Conservation (phyloP, 2,329 filamentous ascomycete species). For the Cadophora malorum region DNA sequence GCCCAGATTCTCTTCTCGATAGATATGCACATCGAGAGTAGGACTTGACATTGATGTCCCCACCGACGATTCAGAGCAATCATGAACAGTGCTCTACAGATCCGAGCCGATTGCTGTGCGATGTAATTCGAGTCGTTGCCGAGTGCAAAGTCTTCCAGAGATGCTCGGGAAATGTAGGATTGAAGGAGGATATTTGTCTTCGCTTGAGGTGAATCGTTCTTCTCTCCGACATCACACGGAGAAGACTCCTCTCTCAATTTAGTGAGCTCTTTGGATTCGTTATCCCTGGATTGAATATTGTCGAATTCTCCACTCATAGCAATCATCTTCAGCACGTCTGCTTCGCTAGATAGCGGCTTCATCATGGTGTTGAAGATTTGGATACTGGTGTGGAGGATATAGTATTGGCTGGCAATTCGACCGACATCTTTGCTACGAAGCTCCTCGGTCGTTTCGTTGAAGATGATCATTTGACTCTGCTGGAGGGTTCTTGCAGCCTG, state of each 20-base stretch:
- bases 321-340: slow-evolving; percentile 94
- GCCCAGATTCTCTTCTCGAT: slow-evolving; percentile 97
- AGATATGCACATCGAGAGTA: slow-evolving; percentile 92
- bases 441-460: slow-evolving; percentile 93
- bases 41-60: slow-evolving; percentile 92
- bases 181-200: slow-evolving; percentile 98
- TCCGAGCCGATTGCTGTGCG: slow-evolving; percentile 92
- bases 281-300: slow-evolving; percentile 92
- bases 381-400: slow-evolving; percentile 91
- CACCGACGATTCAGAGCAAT: slow-evolving; percentile 93
- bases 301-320: slow-evolving; percentile 98
- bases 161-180: slow-evolving; percentile 87
- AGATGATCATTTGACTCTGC: slow-evolving; percentile 98
- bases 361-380: slow-evolving; percentile 98
- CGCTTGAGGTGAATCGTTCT: slow-evolving; percentile 73
- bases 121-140: slow-evolving; percentile 94
- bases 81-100: slow-evolving; percentile 95
- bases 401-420: slow-evolving; percentile 95
- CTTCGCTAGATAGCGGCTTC: slow-evolving; percentile 83
- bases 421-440: slow-evolving; percentile 94
- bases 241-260: slow-evolving; percentile 71
- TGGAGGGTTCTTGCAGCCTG: slow-evolving; percentile 88
- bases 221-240: slow-evolving; percentile 80
- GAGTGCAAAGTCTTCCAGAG: slow-evolving; percentile 91
- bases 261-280: slow-evolving; percentile 84